Conservation (phyloP, 192 early-diverging fungal species). For the Dissophora globulifera region DNA sequence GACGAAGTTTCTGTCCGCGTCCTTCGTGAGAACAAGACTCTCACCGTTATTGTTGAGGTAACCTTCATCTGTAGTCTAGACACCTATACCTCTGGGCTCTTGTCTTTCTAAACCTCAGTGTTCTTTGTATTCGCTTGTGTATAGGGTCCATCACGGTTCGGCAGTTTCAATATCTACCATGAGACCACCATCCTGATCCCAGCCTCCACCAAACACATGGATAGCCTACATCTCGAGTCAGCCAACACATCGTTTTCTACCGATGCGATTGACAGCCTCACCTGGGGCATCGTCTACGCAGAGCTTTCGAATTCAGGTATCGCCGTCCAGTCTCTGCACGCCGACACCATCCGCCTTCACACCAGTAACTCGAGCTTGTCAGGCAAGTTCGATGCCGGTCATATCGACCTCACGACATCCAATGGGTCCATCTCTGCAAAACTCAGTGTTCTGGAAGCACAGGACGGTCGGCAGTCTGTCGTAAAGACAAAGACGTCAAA, state of each 20-base stretch:
- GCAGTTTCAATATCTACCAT: slow-evolving; percentile 38
- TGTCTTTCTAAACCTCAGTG: not conserved
- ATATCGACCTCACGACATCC: slow-evolving; percentile 28
- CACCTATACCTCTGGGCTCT: too few species aligned
- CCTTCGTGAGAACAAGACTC: slow-evolving; percentile 26
- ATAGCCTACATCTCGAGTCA: slow-evolving; percentile 8
- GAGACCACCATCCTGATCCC: slow-evolving; percentile 43
- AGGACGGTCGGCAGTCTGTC: slow-evolving; percentile 32
- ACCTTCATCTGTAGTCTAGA: too few species aligned
- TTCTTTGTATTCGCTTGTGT: not conserved
- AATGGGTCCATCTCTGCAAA: slow-evolving; percentile 49
- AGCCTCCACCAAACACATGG: slow-evolving; percentile 12
- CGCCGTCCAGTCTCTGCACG: slow-evolving; percentile 28
- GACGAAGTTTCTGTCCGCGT: slow-evolving; percentile 25
- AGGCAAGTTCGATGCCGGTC: slow-evolving; percentile 29
- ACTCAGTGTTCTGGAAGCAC: slow-evolving; percentile 20
- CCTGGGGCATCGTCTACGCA: slow-evolving; percentile 14
- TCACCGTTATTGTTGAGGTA: slow-evolving; percentile 33
- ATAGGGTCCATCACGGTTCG: slow-evolving; percentile 39
- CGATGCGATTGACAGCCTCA: slow-evolving; percentile 11
- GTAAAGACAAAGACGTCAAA: slow-evolving; percentile 42
- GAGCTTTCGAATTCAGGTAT: slow-evolving; percentile 30
- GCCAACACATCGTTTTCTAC: slow-evolving; percentile 36
- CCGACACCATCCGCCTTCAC: slow-evolving; percentile 19
- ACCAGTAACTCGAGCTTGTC: slow-evolving; percentile 40